Base-by-base conservation (phyloP, 2,329 filamentous ascomycete genomes). In the Pezicula rhizophila region DNA sequence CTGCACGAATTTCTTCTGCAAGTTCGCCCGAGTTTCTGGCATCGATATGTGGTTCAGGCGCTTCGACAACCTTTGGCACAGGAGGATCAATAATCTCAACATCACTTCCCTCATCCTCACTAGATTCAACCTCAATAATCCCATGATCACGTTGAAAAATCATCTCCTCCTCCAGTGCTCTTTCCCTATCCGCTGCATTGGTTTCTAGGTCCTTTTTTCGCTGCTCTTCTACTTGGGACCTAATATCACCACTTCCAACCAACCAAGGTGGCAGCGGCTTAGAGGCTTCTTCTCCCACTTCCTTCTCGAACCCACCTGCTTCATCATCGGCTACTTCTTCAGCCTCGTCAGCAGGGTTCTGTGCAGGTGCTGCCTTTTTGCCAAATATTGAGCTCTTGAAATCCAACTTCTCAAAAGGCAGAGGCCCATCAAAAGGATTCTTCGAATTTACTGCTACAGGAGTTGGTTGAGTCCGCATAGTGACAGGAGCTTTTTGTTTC, bases 391-490 rank as follows among this genome's bases (percentile, higher is more conserved):
- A 77, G 2, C 79, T 84, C 45, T 79, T 83, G 74, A 78, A 82
- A 40, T 86, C 82, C 1, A 96, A 75, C 61, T 89, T 92, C 58
- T 96, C 90, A 61, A 99, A 99, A 0, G 93, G 93, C 5, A 99
- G 68, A 0, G 91, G 89, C 0, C 92, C 92, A 55, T 80, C 80
- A 61, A 95, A 87, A 3, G 80, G 74, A 57, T 82, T 80, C 55
- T 78, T 80, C 33, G 77, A 72, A 44, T 79, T 82, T 8, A 75
- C 65, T n/a, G 67, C 60, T 3, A 70, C 60, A 17, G 69, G 64
- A 4, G 66, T 61, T 23, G 64, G 55, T 42, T 66, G 64, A 2
- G 66, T 45, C 12, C 46, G 65, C 38, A 66, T 70, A 15, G 65
- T 64, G 38, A 65, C 63, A 2, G 64, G 55, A 37, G 75, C 75